phyloP scores from a whole-genome alignment of 2,329 filamentous ascomycete genomes.

The Cytospora paraplurivora region DNA sequence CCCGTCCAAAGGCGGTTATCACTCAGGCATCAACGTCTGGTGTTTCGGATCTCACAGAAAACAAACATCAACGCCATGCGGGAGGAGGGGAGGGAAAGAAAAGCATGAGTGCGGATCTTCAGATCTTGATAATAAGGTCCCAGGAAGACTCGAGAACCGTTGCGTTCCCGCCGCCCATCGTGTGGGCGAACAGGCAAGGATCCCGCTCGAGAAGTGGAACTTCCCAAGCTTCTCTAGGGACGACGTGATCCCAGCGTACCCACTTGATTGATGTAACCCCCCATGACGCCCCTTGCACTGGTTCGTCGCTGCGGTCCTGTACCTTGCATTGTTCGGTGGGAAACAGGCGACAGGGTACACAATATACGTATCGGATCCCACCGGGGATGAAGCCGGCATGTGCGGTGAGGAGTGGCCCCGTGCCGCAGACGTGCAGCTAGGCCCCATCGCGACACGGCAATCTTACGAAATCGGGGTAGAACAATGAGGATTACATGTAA shows the following conservation, averaged over 20 bases:
- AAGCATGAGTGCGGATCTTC: slow-evolving; percentile 6
- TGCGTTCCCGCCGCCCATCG: slow-evolving; percentile 9
- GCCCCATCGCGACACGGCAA: slow-evolving; percentile 11
- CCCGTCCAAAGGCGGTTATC: slow-evolving; percentile 1
- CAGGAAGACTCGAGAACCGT: slow-evolving; percentile 20
- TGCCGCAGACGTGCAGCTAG: slow-evolving; percentile 10
- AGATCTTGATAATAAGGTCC: slow-evolving; percentile 14
- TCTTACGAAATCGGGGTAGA: background rate
- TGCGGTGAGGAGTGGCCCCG: slow-evolving; percentile 6
- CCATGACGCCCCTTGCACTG: background rate
- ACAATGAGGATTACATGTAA: background rate
- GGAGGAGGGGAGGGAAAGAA: slow-evolving; percentile 10
- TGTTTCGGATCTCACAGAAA: background rate
- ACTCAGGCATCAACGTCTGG: slow-evolving; percentile 13
- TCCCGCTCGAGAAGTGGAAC: slow-evolving; percentile 11
- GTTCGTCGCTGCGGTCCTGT: slow-evolving; percentile 7
- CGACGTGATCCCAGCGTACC: background rate
- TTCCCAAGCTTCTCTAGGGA: background rate
- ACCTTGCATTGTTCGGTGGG: slow-evolving; percentile 14
- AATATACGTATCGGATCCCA: background rate
- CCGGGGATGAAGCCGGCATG: slow-evolving; percentile 11
- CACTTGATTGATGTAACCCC: background rate
- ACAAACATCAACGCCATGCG: background rate
- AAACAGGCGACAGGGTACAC: slow-evolving; percentile 5
- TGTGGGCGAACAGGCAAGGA: background rate